Conservation (phyloP, 768 basidiomycete genomes). For the Pholiota conissans region DNA sequence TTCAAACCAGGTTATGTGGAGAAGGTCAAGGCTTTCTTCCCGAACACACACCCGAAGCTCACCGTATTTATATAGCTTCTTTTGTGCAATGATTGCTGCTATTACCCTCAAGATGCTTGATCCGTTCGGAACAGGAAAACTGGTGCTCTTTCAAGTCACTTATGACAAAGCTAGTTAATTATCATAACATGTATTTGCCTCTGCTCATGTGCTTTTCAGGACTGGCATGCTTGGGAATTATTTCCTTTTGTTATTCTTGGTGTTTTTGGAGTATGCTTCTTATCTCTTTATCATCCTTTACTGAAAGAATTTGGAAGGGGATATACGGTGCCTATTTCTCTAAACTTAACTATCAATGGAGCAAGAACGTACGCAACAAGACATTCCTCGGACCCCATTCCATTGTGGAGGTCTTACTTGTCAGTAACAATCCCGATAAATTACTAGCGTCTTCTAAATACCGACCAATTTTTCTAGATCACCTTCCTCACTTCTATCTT, state of each 20-base stretch:
- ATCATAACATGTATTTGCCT: not conserved
- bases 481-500: slow-evolving; percentile 75
- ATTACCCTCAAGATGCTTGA: slow-evolving; percentile 91
- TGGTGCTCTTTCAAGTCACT: slow-evolving; percentile 89
- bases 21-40: slow-evolving; percentile 54
- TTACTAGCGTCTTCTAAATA: not conserved
- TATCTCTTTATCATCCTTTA: slow-evolving; percentile 2
- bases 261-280: slow-evolving; percentile 72
- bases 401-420: slow-evolving; percentile 78
- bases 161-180: slow-evolving; percentile 67
- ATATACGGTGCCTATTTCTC: slow-evolving; percentile 94
- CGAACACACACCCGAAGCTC: not conserved
- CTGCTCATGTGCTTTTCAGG: slow-evolving; percentile 39
- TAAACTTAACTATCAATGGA: slow-evolving; percentile 89
- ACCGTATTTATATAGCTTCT: slow-evolving; percentile 61
- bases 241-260: slow-evolving; percentile 84
- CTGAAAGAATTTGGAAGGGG: slow-evolving; percentile 49
- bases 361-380: slow-evolving; percentile 74
- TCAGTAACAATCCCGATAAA: slow-evolving; percentile 35
- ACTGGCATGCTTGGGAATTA: slow-evolving; percentile 93
- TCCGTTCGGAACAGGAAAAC: slow-evolving; percentile 93
- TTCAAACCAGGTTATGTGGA: slow-evolving; percentile 79
- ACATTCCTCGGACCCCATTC: slow-evolving; percentile 84
- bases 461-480: slow-evolving; percentile 45
- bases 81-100: slow-evolving; percentile 97